A percentile compares a stretch with the other conserved stretches of the same genome.
These are phyloP conservation scores for Globisporangium cederbergense DNA, from an alignment of 352 stramenopile genomes.

Conservation along the genomic window DNA sequence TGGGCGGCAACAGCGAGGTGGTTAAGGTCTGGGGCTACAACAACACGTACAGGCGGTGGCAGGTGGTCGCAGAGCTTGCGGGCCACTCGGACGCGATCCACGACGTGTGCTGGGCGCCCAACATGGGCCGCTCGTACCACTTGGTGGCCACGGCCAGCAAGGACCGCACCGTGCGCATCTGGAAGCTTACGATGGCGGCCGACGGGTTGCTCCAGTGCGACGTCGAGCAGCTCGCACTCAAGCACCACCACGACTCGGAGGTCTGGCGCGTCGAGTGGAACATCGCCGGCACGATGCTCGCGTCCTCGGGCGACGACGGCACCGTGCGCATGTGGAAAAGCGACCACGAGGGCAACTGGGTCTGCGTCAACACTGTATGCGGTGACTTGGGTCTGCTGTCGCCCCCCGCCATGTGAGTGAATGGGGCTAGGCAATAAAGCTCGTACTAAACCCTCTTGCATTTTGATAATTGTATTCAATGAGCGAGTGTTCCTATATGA, in stretches of 20 bases:
- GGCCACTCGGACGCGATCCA: slow-evolving; percentile 89
- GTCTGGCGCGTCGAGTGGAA: slow-evolving; percentile 97
- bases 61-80: slow-evolving; percentile 78
- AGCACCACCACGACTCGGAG: slow-evolving; percentile 86
- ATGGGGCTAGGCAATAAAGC: too few species aligned
- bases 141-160: slow-evolving; percentile 92
- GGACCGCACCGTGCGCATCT: slow-evolving; percentile 88
- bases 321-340: slow-evolving; percentile 95
- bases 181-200: slow-evolving; percentile 70
- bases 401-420: slow-evolving; percentile 16
- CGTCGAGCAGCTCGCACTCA: slow-evolving; percentile 69
- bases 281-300: slow-evolving; percentile 94
- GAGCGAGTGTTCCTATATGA: neutral
- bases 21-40: slow-evolving; percentile 92
- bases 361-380: slow-evolving; percentile 86
- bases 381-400: slow-evolving; percentile 54
- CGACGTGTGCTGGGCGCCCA: slow-evolving; percentile 95
- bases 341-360: slow-evolving; percentile 90
- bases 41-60: slow-evolving; percentile 82
- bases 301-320: slow-evolving; percentile 92
- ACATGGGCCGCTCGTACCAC: slow-evolving; percentile 93
- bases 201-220: slow-evolving; percentile 64
- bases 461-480: slow-evolving; percentile 10
- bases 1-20: slow-evolving; percentile 87
- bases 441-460: too few species aligned